These are phyloP conservation scores for Mastigamoeba balamuthi DNA, from an alignment of 78 protist species.

Conservation along the genomic window DNA sequence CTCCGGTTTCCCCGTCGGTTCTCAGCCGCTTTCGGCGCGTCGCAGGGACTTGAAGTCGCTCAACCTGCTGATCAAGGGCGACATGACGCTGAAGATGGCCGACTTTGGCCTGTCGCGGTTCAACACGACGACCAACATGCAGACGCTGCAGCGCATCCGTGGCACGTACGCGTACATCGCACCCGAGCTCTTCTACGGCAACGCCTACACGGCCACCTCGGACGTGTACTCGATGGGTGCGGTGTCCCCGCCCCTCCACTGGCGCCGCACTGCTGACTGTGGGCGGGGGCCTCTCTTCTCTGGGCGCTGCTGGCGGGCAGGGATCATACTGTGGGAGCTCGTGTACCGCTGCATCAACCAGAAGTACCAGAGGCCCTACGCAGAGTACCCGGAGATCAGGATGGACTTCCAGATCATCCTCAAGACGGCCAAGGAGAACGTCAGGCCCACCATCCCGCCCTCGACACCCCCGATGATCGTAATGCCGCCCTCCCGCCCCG, in stretches of 20 bases:
- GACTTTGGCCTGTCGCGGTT: constrained; percentile 53
- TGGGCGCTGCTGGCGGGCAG: not conserved
- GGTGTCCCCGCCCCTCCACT: no score
- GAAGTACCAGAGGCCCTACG: constrained; percentile 6
- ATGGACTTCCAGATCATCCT: constrained; percentile 57
- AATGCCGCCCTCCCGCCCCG: no score
- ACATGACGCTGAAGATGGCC: constrained; percentile 37
- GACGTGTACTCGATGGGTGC: constrained; percentile 50
- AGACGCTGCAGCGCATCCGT: constrained; percentile 47
- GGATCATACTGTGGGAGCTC: constrained; percentile 56
- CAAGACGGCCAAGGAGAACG: constrained; percentile 45
- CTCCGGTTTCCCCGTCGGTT: no score
- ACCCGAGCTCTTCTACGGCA: constrained; percentile 13
- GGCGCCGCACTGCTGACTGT: not conserved
- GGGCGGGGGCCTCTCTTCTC: not conserved
- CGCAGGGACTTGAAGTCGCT: constrained; percentile 54
- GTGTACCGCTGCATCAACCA: constrained; percentile 40
- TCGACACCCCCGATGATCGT: not conserved
- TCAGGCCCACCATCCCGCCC: constrained; percentile 52
- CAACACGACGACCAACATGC: constrained; percentile 32
- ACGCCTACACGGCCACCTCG: constrained; percentile 22
- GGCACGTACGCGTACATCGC: constrained; percentile 49
- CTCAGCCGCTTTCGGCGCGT: no score
- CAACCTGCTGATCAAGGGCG: constrained; percentile 29
- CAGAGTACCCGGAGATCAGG: not conserved